Conservation (phyloP, 768 basidiomycete species). For the Lentinula detonsa region DNA sequence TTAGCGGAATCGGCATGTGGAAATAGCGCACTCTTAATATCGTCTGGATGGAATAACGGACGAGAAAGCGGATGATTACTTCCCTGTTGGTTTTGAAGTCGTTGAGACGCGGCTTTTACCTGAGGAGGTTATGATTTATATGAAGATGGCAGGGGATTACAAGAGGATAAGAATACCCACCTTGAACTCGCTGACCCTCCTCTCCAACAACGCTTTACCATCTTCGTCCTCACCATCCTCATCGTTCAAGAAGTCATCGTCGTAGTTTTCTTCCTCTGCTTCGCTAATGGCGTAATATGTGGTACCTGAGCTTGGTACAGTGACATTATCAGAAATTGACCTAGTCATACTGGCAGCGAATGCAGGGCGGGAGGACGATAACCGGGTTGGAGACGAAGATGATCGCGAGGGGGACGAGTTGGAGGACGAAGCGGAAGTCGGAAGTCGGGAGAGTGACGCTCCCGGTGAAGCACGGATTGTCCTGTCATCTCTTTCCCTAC, state of each 20-base stretch:
- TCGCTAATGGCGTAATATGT: slow-evolving; percentile 23
- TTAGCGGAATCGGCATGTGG: background rate
- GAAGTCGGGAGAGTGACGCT: background rate
- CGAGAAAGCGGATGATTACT: slow-evolving; percentile 24
- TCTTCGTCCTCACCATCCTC: background rate
- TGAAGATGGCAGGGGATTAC: background rate
- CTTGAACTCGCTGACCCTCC: background rate
- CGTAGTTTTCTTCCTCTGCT: slow-evolving; percentile 42
- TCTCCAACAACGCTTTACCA: background rate
- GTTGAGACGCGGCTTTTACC: background rate
- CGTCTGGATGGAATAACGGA: slow-evolving; percentile 59
- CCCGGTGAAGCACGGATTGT: background rate
- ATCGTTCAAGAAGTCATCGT: slow-evolving; percentile 20
- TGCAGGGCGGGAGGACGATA: background rate
- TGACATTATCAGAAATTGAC: background rate
- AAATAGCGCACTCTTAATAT: slow-evolving; percentile 46
- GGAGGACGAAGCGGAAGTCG: background rate
- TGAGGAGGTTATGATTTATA: background rate
- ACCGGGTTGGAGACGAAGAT: background rate
- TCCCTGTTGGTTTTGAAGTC: background rate
- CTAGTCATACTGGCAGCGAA: slow-evolving; percentile 34
- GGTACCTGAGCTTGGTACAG: background rate
- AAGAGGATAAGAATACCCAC: background rate
- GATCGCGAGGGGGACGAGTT: background rate
- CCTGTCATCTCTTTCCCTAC: background rate